Base-by-base conservation (phyloP, 305 asterid species). In the Fraxinus angustifolia region DNA sequence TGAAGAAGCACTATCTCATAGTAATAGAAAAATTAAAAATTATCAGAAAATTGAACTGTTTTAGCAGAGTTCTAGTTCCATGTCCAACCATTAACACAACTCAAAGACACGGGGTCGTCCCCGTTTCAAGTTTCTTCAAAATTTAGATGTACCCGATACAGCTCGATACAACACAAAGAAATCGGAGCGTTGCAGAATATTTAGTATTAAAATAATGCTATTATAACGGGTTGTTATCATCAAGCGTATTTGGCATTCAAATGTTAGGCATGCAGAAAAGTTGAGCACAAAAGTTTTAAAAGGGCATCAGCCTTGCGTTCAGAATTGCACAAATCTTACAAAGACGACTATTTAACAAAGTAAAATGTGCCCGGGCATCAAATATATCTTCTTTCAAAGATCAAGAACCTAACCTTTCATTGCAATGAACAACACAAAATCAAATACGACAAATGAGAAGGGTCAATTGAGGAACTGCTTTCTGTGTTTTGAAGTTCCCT, bases 401-500 rank as follows among this genome's bases (percentile, higher is more conserved):
- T 60, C 70, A 21, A 60, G 70, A 60, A 58, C 30, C 68, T 6
- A 58, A 58, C 26, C 68, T 17, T 58, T 19, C 68, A 6, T 58
- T 19, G 28, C 12, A 58, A 58, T 17, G 10, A 58, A 58, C 26
- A 19, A 2, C 1, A 58, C 30, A 58, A 19, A n/a, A 60, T 60
- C 71, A 60, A 60, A 60, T 21, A 19, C 10, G 71, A 21, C 5
- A 60, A 21, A 60, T 2, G 71, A 21, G 33, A 8, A 3, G n/a
- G 16, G 33, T 60, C 33, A 1, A 50, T 50, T 4, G 60, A 50
- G 60, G 60, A 50, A 50, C 6, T 50, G n/a, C 60, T 1, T 50
- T 50, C 88, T 0, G 87, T 85, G 78, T 87, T 89, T 82, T 82
- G 86, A 60, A 75, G 87, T 58, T 89, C 89, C 82, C 89, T 79